These are phyloP conservation scores for Aspergillus candidus DNA, from an alignment of 2,329 filamentous ascomycete species.

Conservation along the genomic window DNA sequence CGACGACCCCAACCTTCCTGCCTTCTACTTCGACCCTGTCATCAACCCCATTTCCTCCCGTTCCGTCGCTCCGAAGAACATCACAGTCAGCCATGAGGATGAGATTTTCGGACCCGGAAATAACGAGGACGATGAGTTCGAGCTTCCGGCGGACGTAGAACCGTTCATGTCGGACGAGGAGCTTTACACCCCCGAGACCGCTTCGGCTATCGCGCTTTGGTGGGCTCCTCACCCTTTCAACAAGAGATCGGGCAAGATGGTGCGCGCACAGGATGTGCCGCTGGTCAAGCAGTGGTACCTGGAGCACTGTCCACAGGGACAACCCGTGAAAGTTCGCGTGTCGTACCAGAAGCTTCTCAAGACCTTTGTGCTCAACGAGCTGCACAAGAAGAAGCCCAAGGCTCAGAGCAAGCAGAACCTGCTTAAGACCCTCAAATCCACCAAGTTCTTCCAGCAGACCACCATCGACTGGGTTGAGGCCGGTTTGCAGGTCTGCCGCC, in stretches of 20 bases:
- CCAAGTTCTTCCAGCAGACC: conserved; percentile 99
- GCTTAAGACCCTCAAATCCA: conserved; percentile 82
- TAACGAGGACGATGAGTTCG: conserved; percentile 78
- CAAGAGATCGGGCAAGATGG: conserved; percentile 88
- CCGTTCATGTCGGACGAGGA: conserved; percentile 89
- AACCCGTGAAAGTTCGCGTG: conserved; percentile 93
- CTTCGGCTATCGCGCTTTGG: conserved; percentile 88
- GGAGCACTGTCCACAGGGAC: conserved; percentile 83
- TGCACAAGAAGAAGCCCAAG: conserved; percentile 94
- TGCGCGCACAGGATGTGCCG: conserved; percentile 92
- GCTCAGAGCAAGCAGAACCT: conserved; percentile 92
- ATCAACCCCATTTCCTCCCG: conserved; percentile 97
- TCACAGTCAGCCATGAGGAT: conserved; percentile 88
- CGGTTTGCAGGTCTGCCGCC: conserved; percentile 92
- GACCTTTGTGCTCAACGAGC: conserved; percentile 89
- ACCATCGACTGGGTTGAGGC: conserved; percentile 99
- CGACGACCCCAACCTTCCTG: conserved; percentile 81
- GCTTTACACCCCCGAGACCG: conserved; percentile 80
- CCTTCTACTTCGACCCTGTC: conserved; percentile 95
- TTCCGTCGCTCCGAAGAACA: conserved; percentile 87
- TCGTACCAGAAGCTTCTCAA: conserved; percentile 98
- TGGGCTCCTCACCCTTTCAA: conserved; percentile 98
- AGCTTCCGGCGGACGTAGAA: conserved; percentile 70
- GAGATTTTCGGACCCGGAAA: conserved; percentile 80
- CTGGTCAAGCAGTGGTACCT: conserved; percentile 98